phyloP scores from a whole-genome alignment of 2,329 filamentous ascomycete species.

The Thelonectria rubi region DNA sequence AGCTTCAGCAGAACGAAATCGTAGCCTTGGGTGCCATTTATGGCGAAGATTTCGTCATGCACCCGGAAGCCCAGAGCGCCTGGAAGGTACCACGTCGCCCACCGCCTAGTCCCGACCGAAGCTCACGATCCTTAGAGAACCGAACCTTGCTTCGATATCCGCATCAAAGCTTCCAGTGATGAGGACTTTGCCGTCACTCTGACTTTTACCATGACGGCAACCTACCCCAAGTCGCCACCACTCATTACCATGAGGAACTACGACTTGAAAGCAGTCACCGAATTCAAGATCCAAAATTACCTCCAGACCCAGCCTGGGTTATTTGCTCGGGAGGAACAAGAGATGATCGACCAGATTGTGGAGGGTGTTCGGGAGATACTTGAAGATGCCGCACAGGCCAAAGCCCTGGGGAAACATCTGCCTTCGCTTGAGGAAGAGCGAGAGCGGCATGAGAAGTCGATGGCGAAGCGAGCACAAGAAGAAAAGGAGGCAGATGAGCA shows the following conservation, averaged over 20 bases:
- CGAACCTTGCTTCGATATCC: conserved; percentile 84
- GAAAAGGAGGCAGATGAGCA: conserved; percentile 62
- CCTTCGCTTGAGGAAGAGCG: conserved; percentile 91
- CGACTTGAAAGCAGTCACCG: conserved; percentile 74
- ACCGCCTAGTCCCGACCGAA: conserved; percentile 30
- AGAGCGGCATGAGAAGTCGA: conserved; percentile 79
- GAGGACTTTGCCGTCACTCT: conserved; percentile 75
- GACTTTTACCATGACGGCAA: conserved; percentile 84
- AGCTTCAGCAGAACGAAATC: conserved; percentile 88
- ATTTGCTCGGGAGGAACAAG: conserved; percentile 61
- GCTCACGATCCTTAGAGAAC: conserved; percentile 66
- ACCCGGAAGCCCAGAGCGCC: conserved; percentile 74
- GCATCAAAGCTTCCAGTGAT: conserved; percentile 77
- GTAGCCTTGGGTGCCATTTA: conserved; percentile 89
- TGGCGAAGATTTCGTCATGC: conserved; percentile 83
- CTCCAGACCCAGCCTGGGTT: conserved; percentile 66
- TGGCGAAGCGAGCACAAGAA: conserved; percentile 68
- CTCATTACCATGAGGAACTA: conserved; percentile 74
- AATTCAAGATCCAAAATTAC: conserved; percentile 73
- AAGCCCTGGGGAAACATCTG: conserved; percentile 77
- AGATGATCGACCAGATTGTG: conserved; percentile 73
- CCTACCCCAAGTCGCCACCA: conserved; percentile 87
- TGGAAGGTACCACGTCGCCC: conserved; percentile 75
- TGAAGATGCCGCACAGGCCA: conserved; percentile 84
- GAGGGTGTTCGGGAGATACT: conserved; percentile 77